Conservation (phyloP, 768 basidiomycete genomes). For the Pholiota molesta region DNA sequence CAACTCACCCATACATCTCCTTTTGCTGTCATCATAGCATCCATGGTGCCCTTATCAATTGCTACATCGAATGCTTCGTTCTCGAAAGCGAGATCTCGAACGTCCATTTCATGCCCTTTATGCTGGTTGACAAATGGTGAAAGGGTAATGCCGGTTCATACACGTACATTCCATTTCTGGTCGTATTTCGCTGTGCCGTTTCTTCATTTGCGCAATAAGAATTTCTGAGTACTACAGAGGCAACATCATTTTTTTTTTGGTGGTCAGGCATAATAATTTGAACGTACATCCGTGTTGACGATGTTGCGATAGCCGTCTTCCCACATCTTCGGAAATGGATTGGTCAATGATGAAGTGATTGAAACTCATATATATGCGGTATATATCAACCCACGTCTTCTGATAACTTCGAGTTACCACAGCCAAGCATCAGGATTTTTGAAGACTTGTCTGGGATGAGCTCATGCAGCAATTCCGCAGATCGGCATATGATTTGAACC, state of each 20-base stretch:
- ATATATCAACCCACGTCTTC: conserved; percentile 57
- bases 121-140: not conserved
- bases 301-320: conserved; percentile 84
- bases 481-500: conserved; percentile 85
- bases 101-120: conserved; percentile 85
- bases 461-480: conserved; percentile 61
- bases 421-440: conserved; percentile 79
- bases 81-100: conserved; percentile 66
- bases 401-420: conserved; percentile 81
- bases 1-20: conserved; percentile 77
- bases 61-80: conserved; percentile 72
- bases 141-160: not conserved
- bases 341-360: not conserved
- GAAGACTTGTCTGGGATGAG: conserved; percentile 64
- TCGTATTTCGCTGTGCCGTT: conserved; percentile 47
- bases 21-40: conserved; percentile 85
- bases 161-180: conserved; percentile 74
- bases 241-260: not conserved
- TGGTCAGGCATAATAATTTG: not conserved
- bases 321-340: conserved; percentile 63
- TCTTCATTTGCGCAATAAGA: conserved; percentile 74
- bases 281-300: conserved; percentile 73
- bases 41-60: conserved; percentile 91
- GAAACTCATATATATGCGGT: not conserved
- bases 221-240: conserved; percentile 67